Evolutionary conservation across 2,329 filamentous ascomycete species (phyloP), one percentile per base, ranked within the genome.

Genomic region (Aureobasidium sp.): DNA sequence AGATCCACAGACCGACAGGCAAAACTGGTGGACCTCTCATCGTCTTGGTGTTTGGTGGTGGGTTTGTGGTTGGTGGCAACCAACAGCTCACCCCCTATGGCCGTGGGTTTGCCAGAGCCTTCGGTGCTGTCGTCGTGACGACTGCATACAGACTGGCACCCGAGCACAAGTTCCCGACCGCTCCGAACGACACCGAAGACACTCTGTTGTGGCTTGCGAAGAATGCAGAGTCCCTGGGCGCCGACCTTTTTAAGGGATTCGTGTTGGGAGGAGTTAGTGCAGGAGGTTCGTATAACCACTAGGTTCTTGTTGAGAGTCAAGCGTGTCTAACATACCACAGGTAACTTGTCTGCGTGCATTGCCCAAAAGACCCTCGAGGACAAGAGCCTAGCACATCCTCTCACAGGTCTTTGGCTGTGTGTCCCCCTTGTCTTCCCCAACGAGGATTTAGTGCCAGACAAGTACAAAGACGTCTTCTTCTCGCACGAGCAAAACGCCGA

Each of bases 231-330:
- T 60, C 70, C 1, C 66, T 80, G 4, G 73, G 72, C 8, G 75
- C 75, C 11, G 73, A 80, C 61, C 73, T 76, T 0, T 68, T 70
- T 5, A 70, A 71, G 14, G 80, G 79, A 0, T 81, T 82, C 64
- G 63, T 82, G n/a, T 62, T 81, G 14, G 79, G 78, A 17, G 80
- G 81, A 0, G 73, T 74, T 1, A 80, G 77, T 12, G 78, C 81
- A 5, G 78, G 78, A 17, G 77, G 71, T 60, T 14, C 19, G 56
- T 39, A 22, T 14, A 27, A 7, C n/a, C 11, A n/a, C 3, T 14
- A 12, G 2, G 9, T 1, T 1, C 5, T 1, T n/a, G n/a, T 12
- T 2, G 7, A 1, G 15, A 24, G 0, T 8, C 3, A 44, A 42
- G 24, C 24, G 37, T 31, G 22, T 22, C 56, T 59, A 35, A 59